phyloP scores from a whole-genome alignment of 495 filamentous ascomycete genomes.

The Cercophora scortea region DNA sequence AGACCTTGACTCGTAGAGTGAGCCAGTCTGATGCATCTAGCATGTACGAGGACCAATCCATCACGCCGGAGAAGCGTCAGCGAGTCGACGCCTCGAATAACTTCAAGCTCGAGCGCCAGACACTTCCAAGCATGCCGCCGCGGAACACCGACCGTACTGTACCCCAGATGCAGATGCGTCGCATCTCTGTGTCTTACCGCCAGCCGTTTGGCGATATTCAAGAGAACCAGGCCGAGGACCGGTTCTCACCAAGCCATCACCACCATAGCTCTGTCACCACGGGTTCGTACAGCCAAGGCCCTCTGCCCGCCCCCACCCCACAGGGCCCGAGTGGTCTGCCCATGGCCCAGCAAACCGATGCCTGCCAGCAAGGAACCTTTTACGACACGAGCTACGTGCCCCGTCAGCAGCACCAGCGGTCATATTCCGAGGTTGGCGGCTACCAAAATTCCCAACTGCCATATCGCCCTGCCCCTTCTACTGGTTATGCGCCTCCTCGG shows the following conservation, averaged over 20 bases:
- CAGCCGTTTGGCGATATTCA: too few relatives aligned
- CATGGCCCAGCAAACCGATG: too few relatives aligned
- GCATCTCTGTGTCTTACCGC: not conserved
- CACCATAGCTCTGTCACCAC: too few relatives aligned
- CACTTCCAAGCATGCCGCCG: not conserved
- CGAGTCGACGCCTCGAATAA: slow-evolving; percentile 10
- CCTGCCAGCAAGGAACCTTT: not conserved
- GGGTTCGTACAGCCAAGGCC: too few relatives aligned
- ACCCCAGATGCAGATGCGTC: slow-evolving; percentile 1
- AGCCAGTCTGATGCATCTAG: slow-evolving; percentile 18
- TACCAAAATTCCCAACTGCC: not conserved
- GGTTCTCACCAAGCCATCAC: too few relatives aligned
- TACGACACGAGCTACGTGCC: not conserved
- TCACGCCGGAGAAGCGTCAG: slow-evolving; percentile 18
- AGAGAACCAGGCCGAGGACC: too few relatives aligned
- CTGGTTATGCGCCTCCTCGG: too few relatives aligned
- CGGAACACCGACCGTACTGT: slow-evolving; percentile 4
- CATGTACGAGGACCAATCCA: too few relatives aligned
- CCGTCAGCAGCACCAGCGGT: not conserved
- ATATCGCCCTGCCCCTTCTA: too few relatives aligned
- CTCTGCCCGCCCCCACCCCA: too few relatives aligned
- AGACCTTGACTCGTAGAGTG: slow-evolving; percentile 13
- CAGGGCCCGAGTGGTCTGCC: too few relatives aligned
- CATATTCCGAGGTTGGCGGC: not conserved
- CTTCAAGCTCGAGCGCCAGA: slow-evolving; percentile 4